Percentiles rank a stretch among this genome's conserved stretches.
Evolutionary conservation across 306 rosid genomes (phyloP).

Genomic region (Malus asiatica): DNA sequence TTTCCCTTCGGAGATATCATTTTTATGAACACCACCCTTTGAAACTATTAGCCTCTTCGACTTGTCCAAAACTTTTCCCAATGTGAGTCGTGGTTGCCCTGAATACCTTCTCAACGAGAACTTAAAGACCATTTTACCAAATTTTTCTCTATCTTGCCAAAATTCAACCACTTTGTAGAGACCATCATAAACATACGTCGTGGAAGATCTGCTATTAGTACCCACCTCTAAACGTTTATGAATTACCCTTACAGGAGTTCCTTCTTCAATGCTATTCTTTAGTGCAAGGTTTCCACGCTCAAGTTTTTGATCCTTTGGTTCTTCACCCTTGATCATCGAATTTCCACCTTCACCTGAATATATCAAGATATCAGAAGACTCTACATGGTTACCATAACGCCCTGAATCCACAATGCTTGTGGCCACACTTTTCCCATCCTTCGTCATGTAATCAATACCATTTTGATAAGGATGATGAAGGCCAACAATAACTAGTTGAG

Average conservation of each 20-base stretch:
- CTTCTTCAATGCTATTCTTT: conserved; percentile 25
- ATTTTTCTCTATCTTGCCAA: conserved; percentile 19
- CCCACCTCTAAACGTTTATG: neutral
- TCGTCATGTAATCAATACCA: conserved; percentile 37
- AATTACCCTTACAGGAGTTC: conserved; percentile 35
- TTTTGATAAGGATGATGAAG: conserved; percentile 19
- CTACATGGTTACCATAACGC: conserved; percentile 16
- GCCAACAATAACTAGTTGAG: conserved; percentile 32
- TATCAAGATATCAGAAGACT: conserved; percentile 3
- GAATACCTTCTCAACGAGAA: conserved; percentile 15
- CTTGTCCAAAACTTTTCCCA: neutral
- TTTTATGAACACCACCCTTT: neutral
- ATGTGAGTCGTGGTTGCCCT: conserved; percentile 10
- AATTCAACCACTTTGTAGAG: conserved; percentile 20
- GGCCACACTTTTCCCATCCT: conserved; percentile 11
- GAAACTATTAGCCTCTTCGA: neutral
- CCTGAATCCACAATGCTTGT: conserved; percentile 34
- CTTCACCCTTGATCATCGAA: neutral
- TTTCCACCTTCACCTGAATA: conserved; percentile 44
- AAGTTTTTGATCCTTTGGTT: conserved; percentile 29
- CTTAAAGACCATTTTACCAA: conserved; percentile 30
- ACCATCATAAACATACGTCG: conserved; percentile 24
- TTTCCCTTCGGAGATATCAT: conserved; percentile 31
- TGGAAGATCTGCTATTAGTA: neutral
- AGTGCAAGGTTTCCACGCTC: conserved; percentile 37